These are phyloP conservation scores for Hericium rajendrae DNA, from an alignment of 768 basidiomycete genomes.

Conservation along the genomic window DNA sequence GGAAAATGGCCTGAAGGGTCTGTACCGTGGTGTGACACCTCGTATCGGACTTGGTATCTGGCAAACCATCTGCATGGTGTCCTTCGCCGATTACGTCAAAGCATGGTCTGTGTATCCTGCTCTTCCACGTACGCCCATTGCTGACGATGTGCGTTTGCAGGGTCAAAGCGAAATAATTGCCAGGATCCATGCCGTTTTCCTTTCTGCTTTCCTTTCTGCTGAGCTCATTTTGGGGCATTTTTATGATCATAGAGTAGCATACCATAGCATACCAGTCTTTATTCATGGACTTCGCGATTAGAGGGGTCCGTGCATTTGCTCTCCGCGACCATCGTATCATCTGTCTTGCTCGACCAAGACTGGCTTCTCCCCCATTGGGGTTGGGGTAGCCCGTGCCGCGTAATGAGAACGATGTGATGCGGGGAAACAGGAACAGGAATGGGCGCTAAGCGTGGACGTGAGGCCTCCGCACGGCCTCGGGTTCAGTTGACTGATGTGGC, in stretches of 20 bases:
- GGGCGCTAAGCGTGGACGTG: too few species aligned
- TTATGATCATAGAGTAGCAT: constrained; percentile 8
- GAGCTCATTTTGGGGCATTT: background rate
- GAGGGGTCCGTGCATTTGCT: background rate
- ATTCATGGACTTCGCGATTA: background rate
- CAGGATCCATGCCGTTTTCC: background rate
- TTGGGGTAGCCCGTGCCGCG: too few species aligned
- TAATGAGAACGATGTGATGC: too few species aligned
- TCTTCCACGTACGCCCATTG: background rate
- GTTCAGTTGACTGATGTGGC: too few species aligned
- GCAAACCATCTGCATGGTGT: constrained; percentile 99
- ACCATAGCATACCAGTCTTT: background rate
- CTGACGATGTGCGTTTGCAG: constrained; percentile 19
- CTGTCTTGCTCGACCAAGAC: too few species aligned
- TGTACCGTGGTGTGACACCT: constrained; percentile 96
- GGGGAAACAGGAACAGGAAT: too few species aligned
- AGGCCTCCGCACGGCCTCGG: too few species aligned
- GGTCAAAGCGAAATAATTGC: constrained; percentile 31
- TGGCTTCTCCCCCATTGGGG: too few species aligned
- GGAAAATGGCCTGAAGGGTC: constrained; percentile 91
- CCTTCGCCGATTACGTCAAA: constrained; percentile 94
- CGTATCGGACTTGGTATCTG: constrained; percentile 93
- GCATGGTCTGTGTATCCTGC: constrained; percentile 41
- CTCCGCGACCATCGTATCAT: too few species aligned
- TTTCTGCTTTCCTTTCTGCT: background rate